Percentiles rank a stretch among this genome's conserved stretches.
phyloP scores from a whole-genome alignment of 805 yeast species.

The Blastobotrys parvus region DNA sequence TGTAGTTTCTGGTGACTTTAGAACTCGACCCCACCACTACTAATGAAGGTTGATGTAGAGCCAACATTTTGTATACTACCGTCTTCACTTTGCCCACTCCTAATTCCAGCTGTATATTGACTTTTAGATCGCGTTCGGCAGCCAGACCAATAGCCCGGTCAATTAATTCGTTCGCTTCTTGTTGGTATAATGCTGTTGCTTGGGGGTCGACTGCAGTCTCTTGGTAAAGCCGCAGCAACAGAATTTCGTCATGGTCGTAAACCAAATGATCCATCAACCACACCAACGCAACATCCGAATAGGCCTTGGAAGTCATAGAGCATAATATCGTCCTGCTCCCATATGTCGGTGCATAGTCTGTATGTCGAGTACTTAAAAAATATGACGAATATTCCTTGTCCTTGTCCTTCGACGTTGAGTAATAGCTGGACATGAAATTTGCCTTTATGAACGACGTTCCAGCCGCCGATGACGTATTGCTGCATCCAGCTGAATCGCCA shows the following conservation, averaged over 20 bases:
- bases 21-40: slow-evolving; percentile 42
- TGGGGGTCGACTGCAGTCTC: slow-evolving; percentile 3
- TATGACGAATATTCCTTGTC: slow-evolving; percentile 12
- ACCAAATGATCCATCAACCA: slow-evolving; percentile 15
- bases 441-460: not conserved
- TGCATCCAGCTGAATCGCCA: slow-evolving; percentile 1
- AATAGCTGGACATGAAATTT: slow-evolving; percentile 2
- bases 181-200: slow-evolving; percentile 9
- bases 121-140: slow-evolving; percentile 6
- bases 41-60: slow-evolving; percentile 52
- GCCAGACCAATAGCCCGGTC: slow-evolving; percentile 8
- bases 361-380: slow-evolving; percentile 16
- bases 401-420: slow-evolving; percentile 3
- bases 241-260: slow-evolving; percentile 19
- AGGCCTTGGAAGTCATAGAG: slow-evolving; percentile 11
- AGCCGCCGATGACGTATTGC: slow-evolving; percentile 1
- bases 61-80: slow-evolving; percentile 50
- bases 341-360: slow-evolving; percentile 4
- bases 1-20: slow-evolving; percentile 39
- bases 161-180: slow-evolving; percentile 14
- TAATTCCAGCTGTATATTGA: slow-evolving; percentile 46
- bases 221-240: slow-evolving; percentile 14
- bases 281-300: slow-evolving; percentile 11
- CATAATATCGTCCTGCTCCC: slow-evolving; percentile 16
- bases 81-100: slow-evolving; percentile 50